Evolutionary conservation across 1,284 basidiomycete species (phyloP).

Genomic region (Termitomyces sp.): DNA sequence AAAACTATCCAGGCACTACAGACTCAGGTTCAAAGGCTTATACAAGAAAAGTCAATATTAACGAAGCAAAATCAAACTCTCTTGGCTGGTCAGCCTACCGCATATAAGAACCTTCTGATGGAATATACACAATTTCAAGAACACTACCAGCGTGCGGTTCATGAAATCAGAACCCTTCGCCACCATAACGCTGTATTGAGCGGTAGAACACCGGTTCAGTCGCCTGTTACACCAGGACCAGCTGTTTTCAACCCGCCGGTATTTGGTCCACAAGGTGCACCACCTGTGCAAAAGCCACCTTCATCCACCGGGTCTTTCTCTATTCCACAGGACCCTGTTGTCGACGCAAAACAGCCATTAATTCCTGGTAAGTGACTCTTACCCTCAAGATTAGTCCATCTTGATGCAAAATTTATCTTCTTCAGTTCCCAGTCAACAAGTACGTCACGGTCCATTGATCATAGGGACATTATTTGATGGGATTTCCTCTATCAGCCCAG

Average conservation of each 20-base stretch:
- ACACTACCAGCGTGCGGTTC: conserved; percentile 15
- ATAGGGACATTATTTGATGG: background rate
- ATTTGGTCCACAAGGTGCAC: background rate
- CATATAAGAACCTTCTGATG: conserved; percentile 16
- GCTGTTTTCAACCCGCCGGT: background rate
- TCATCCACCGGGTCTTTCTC: background rate
- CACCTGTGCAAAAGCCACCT: background rate
- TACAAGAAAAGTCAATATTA: conserved; percentile 15
- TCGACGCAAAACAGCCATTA: background rate
- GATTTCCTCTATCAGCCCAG: background rate
- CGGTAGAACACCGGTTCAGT: conserved; percentile 3
- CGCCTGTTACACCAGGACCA: background rate
- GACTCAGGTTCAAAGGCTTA: conserved; percentile 18
- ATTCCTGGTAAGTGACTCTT: background rate
- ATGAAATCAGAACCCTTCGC: conserved; percentile 19
- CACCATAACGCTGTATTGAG: conserved; percentile 3
- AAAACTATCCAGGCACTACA: conserved; percentile 22
- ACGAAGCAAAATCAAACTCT: conserved; percentile 16
- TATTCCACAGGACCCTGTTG: background rate
- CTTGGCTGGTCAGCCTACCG: conserved; percentile 10
- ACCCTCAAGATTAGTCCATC: background rate
- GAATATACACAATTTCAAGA: conserved; percentile 17
- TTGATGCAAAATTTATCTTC: background rate
- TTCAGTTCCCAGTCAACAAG: background rate
- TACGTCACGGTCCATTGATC: background rate